phyloP scores from a whole-genome alignment of 192 early-diverging fungal genomes.

The Helicostylum pulchrum region DNA sequence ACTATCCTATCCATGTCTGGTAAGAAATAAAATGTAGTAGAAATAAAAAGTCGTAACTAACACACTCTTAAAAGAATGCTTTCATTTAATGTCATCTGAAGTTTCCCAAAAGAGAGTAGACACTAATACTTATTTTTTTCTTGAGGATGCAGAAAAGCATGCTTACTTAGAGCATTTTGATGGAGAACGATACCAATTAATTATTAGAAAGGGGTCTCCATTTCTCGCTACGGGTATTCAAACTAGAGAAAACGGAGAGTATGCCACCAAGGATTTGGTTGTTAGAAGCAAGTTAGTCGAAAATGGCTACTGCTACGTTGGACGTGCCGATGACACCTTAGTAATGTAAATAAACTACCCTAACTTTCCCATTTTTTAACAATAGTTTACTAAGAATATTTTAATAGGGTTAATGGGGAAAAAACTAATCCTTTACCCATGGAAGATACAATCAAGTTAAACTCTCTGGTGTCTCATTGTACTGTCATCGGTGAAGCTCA shows the following conservation, averaged over 20 bases:
- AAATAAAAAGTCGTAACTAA: neutral
- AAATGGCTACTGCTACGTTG: constrained; percentile 10
- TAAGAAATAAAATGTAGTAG: neutral
- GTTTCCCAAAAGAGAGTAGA: neutral
- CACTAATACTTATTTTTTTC: neutral
- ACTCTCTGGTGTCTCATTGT: constrained; percentile 14
- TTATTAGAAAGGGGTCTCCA: neutral
- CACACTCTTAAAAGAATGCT: neutral
- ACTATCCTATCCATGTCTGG: neutral
- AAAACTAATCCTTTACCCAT: constrained; percentile 36
- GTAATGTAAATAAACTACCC: constrained; percentile 19
- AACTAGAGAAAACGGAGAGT: constrained; percentile 20
- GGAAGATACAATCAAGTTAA: constrained; percentile 5
- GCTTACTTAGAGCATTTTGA: neutral
- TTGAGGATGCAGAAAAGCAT: neutral
- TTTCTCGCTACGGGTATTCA: neutral
- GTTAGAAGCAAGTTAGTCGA: neutral
- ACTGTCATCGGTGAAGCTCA: constrained; percentile 17
- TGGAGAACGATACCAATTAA: neutral
- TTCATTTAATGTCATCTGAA: constrained; percentile 1
- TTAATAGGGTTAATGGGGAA: constrained; percentile 30
- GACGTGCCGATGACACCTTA: constrained; percentile 22
- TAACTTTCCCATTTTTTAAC: too few relatives aligned
- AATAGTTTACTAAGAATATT: too few relatives aligned
- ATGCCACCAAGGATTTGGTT: constrained; percentile 27